Percentiles rank a stretch among this genome's conserved stretches.
Conservation (phyloP, 2,329 filamentous ascomycete genomes). For the Dactylellina haptotyla region DNA sequence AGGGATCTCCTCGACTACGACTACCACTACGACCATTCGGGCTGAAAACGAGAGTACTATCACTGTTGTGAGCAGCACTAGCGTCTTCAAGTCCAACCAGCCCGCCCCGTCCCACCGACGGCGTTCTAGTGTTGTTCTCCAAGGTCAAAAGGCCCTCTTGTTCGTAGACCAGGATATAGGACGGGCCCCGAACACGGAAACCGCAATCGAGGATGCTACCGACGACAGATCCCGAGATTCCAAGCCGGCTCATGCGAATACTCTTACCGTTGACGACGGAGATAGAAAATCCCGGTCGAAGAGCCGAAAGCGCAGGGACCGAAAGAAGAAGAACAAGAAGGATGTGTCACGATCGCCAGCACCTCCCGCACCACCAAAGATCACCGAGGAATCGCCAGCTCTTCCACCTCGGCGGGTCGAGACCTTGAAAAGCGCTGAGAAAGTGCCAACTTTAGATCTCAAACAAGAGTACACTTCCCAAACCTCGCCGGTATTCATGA, state of each 20-base stretch:
- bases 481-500: slow-evolving; percentile 49
- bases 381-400: slow-evolving; percentile 36
- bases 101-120: slow-evolving; percentile 16
- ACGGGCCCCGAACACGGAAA: slow-evolving; percentile 1
- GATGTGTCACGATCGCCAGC: slow-evolving; percentile 27
- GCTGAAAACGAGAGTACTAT: slow-evolving; percentile 6
- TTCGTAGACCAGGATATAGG: slow-evolving; percentile 36
- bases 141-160: slow-evolving; percentile 38
- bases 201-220: slow-evolving; percentile 16
- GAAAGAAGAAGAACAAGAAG: slow-evolving; percentile 46
- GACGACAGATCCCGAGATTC: slow-evolving; percentile 25
- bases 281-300: slow-evolving; percentile 51
- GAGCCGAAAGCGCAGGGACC: slow-evolving; percentile 48
- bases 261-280: slow-evolving; percentile 16
- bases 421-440: slow-evolving; percentile 36
- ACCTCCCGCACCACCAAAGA: slow-evolving; percentile 35
- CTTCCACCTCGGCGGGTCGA: slow-evolving; percentile 35
- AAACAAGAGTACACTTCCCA: slow-evolving; percentile 16
- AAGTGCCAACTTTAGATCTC: slow-evolving; percentile 34
- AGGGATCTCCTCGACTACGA: slow-evolving; percentile 32
- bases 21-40: slow-evolving; percentile 22
- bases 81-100: slow-evolving; percentile 34
- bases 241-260: slow-evolving; percentile 25
- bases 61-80: slow-evolving; percentile 30
- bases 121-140: slow-evolving; percentile 48